These are phyloP conservation scores for Casuarina glauca DNA, from an alignment of 306 rosid genomes.

Conservation along the genomic window DNA sequence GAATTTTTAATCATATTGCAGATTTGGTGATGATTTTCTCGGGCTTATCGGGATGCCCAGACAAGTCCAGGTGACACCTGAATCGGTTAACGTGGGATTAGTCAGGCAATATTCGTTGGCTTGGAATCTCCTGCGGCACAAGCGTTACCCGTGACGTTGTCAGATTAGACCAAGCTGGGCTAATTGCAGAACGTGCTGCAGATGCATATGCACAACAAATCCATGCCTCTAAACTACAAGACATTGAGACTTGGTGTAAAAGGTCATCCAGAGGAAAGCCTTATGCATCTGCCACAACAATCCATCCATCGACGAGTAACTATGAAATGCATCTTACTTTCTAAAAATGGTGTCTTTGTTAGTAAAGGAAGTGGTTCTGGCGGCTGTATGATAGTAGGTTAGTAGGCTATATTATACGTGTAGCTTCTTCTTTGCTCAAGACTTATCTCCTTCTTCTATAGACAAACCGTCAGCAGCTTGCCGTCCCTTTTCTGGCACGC, in stretches of 20 bases:
- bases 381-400: conserved; percentile 3
- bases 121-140: conserved; percentile 9
- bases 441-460: too few relatives aligned
- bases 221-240: conserved; percentile 12
- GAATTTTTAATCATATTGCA: neutral
- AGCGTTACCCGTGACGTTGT: neutral
- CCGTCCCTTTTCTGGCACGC: too few relatives aligned
- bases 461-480: too few relatives aligned
- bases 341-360: too few relatives aligned
- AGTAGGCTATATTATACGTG: too few relatives aligned
- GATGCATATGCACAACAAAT: neutral
- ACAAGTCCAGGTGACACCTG: neutral
- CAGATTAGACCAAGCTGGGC: conserved; percentile 13
- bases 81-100: neutral
- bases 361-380: too few relatives aligned
- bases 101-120: neutral
- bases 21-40: conserved; percentile 17
- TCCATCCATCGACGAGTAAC: conserved; percentile 18
- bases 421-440: too few relatives aligned
- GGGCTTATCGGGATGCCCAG: conserved; percentile 11
- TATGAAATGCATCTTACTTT: conserved; percentile 19
- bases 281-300: conserved; percentile 8
- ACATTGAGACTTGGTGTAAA: conserved; percentile 14
- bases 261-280: conserved; percentile 12
- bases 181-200: conserved; percentile 21